A percentile compares a stretch with the other conserved stretches of the same genome.
Evolutionary conservation across 305 asterid species (phyloP).

Genomic region (Andrographis paniculata): DNA sequence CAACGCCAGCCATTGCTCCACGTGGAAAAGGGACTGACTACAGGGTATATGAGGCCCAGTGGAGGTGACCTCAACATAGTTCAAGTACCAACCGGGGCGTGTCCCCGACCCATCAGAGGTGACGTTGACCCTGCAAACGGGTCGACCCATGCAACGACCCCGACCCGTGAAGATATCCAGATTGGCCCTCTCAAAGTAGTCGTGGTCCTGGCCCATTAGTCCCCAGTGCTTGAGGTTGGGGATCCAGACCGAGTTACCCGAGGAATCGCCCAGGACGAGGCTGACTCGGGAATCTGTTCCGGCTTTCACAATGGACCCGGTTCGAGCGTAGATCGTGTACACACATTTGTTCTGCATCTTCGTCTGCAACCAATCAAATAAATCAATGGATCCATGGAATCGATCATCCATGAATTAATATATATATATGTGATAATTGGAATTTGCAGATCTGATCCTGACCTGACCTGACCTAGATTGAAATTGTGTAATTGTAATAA

Average conservation of each 20-base stretch:
- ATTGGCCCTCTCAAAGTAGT: slow-evolving; percentile 34
- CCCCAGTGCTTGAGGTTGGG: slow-evolving; percentile 32
- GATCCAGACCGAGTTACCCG: slow-evolving; percentile 23
- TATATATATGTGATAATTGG: no score
- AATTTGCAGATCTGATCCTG: no score
- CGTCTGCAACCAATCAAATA: no score
- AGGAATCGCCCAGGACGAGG: slow-evolving; percentile 21
- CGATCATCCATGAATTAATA: no score
- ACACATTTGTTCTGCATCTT: slow-evolving; percentile 23
- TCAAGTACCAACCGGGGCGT: background rate
- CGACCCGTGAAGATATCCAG: slow-evolving; percentile 31
- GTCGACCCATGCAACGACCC: slow-evolving; percentile 12
- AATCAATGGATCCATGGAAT: no score
- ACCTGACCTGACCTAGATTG: no score
- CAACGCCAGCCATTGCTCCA: background rate
- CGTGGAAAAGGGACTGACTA: background rate
- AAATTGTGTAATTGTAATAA: no score
- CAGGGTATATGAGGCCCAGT: background rate
- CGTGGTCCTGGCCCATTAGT: slow-evolving; percentile 24
- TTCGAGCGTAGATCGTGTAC: slow-evolving; percentile 27
- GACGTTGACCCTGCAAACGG: background rate
- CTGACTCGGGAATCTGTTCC: slow-evolving; percentile 36
- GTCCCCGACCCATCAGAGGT: background rate
- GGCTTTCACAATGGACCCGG: slow-evolving; percentile 26
- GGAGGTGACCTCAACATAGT: background rate